phyloP scores from a whole-genome alignment of 164 flowering plant species.

The Malania oleifera region DNA sequence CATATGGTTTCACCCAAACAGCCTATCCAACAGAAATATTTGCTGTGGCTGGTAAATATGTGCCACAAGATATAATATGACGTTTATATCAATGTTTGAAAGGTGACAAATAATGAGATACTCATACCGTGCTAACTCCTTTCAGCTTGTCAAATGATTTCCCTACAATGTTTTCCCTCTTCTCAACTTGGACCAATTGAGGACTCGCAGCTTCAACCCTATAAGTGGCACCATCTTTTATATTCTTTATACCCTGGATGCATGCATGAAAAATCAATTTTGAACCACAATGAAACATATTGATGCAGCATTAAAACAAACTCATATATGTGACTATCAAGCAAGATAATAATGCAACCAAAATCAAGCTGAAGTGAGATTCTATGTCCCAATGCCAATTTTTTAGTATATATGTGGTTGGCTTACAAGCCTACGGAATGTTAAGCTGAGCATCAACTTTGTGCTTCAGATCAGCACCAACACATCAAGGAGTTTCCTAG shows the following conservation, averaged over 20 bases:
- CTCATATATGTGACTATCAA: no score
- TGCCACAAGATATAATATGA: background rate
- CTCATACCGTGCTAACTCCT: constrained; percentile 70
- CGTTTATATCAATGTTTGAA: background rate
- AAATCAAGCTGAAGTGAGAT: no score
- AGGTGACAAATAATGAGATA: constrained; percentile 3
- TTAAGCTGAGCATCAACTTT: no score
- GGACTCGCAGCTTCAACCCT: constrained; percentile 18
- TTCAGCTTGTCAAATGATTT: constrained; percentile 79
- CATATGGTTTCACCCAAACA: no score
- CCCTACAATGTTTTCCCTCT: constrained; percentile 56
- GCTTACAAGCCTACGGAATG: no score
- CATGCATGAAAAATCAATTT: background rate
- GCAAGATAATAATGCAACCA: no score
- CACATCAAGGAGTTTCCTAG: background rate
- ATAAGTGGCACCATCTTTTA: constrained; percentile 21
- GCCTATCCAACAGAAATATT: no score
- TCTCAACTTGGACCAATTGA: constrained; percentile 41
- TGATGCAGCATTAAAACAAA: no score
- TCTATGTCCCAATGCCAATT: no score
- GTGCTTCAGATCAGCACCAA: background rate
- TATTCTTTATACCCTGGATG: constrained; percentile 35
- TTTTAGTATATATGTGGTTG: no score
- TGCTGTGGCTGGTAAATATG: no score
- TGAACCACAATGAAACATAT: background rate